Percentiles rank a stretch among this genome's conserved stretches.
Evolutionary conservation across 768 basidiomycete species (phyloP).

Genomic region (Xerocomellus dryophilus): DNA sequence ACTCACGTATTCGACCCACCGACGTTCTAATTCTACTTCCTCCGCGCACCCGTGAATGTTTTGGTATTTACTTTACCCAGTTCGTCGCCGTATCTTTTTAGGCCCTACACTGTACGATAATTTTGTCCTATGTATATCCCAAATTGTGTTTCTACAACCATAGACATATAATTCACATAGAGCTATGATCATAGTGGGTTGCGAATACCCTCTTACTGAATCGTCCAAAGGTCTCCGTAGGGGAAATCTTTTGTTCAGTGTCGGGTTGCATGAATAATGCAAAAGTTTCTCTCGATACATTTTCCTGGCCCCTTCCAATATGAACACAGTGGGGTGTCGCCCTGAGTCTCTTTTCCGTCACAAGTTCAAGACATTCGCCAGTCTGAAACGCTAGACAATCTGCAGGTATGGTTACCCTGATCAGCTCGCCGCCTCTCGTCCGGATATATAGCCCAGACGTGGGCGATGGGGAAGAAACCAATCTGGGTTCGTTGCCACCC

Average conservation of each 20-base stretch:
- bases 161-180: conserved; percentile 21
- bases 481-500: conserved; percentile 37
- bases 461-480: conserved; percentile 66
- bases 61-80: not conserved
- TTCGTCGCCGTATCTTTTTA: not conserved
- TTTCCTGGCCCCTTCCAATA: conserved; percentile 54
- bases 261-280: conserved; percentile 90
- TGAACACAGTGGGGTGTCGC: conserved; percentile 96
- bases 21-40: conserved; percentile 38
- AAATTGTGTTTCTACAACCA: not conserved
- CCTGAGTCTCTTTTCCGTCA: conserved; percentile 74
- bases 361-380: conserved; percentile 90
- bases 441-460: conserved; percentile 89
- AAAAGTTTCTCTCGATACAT: conserved; percentile 81
- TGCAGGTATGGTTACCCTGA: conserved; percentile 81
- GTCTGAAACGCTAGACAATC: conserved; percentile 94
- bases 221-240: conserved; percentile 76
- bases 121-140: conserved; percentile 7
- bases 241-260: conserved; percentile 68
- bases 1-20: conserved; percentile 41
- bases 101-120: conserved; percentile 1
- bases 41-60: conserved; percentile 22
- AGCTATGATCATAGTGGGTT: conserved; percentile 40
- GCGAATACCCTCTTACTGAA: conserved; percentile 83
- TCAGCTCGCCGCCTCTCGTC: conserved; percentile 72